Base-by-base conservation (phyloP, 495 filamentous ascomycete genomes). In the Corynascus novoguineensis region DNA sequence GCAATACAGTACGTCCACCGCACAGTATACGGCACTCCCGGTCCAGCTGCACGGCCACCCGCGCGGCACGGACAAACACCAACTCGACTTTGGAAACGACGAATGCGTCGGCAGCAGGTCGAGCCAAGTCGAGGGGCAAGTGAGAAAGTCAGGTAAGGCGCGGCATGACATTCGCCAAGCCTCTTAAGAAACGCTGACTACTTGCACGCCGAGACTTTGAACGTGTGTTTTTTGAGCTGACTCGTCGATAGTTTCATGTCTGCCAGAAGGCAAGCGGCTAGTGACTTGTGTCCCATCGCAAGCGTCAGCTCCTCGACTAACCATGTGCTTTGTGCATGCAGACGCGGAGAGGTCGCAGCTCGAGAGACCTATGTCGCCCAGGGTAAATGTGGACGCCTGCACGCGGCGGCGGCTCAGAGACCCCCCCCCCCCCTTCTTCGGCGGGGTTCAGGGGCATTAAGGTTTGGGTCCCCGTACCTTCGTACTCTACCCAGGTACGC, bases 11-110 rank as follows among this genome's bases (percentile, higher is more conserved):
- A n/a, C n/a, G n/a, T n/a, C n/a, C n/a, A n/a, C n/a, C n/a, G n/a
- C n/a, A n/a, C n/a, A n/a, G n/a, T n/a, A n/a, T n/a, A n/a, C 14
- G 5, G 3, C 49, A 10, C 34, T 29, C 4, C 28, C 15, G 25
- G 55, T 34, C 55, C 44, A 50, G 32, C 55, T 40, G 27, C 42
- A 57, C 24, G 47, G 51, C 9, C 40, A n/a, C n/a, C n/a, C n/a
- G n/a, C n/a, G 27, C 25, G 28, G 40, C 51, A 45, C 34, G 27
- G 17, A 38, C 57, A 54, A 50, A 54, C 50, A 49, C 42, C 25
- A 32, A 47, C 22, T 25, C 27, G 1, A 1, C 10, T 11, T 50
- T 31, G 44, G 50, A 46, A 46, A 22, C 52, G 55, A 51, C 44
- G 52, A 55, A 46, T n/a, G 35, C 51, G 29, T 54, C 50, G 50